Conservation (phyloP, 2,329 filamentous ascomycete species). For the Sporothrix sp. region DNA sequence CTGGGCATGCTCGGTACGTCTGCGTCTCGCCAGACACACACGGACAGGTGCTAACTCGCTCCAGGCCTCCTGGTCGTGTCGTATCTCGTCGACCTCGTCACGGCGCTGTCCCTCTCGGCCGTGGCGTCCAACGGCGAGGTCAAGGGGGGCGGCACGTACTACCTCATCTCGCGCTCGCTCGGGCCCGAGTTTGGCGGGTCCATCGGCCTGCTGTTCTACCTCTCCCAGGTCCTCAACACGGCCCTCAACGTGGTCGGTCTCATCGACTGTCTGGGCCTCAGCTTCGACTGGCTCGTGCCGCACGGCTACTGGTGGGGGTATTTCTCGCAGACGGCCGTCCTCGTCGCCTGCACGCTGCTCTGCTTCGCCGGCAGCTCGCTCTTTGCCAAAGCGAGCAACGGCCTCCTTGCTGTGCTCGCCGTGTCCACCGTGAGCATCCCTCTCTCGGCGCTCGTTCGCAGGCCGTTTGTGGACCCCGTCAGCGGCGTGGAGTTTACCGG, state of each 20-base stretch:
- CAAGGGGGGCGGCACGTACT: slow-evolving; percentile 79
- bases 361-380: slow-evolving; percentile 72
- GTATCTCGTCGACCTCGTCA: slow-evolving; percentile 76
- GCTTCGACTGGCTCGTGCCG: slow-evolving; percentile 57
- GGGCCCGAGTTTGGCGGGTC: slow-evolving; percentile 84
- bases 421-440: slow-evolving; percentile 74
- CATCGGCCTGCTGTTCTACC: slow-evolving; percentile 78
- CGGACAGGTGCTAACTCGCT: background rate
- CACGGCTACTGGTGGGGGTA: slow-evolving; percentile 71
- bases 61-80: slow-evolving; percentile 61
- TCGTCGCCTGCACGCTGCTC: slow-evolving; percentile 62
- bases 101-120: slow-evolving; percentile 75
- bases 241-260: slow-evolving; percentile 81
- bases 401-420: slow-evolving; percentile 59
- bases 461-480: slow-evolving; percentile 54
- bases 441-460: slow-evolving; percentile 58
- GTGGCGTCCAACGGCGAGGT: slow-evolving; percentile 88
- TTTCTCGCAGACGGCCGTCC: slow-evolving; percentile 60
- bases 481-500: slow-evolving; percentile 69
- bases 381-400: slow-evolving; percentile 73
- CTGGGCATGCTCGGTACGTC: slow-evolving; percentile 65
- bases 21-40: background rate
- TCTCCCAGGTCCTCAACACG: slow-evolving; percentile 83
- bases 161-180: slow-evolving; percentile 74
- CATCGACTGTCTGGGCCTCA: slow-evolving; percentile 70